Evolutionary conservation across 495 filamentous ascomycete species (phyloP).

Genomic region (Penicillium pulvis): DNA sequence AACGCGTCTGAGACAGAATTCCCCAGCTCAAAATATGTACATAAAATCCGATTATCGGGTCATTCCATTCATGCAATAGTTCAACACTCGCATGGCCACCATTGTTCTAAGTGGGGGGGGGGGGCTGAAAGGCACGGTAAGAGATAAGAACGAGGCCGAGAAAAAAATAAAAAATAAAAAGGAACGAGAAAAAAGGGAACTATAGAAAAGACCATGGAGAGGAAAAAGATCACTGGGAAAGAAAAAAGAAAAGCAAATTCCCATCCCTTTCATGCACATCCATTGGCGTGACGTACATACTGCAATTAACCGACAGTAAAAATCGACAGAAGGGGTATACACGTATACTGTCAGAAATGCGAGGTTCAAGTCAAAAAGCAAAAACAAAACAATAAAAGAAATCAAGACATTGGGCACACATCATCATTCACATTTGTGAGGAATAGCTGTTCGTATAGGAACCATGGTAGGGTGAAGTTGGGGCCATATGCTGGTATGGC

Average conservation of each 20-base stretch:
- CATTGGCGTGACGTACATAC: slow-evolving; percentile 16
- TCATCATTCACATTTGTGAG: slow-evolving; percentile 24
- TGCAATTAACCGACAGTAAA: slow-evolving; percentile 15
- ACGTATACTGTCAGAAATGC: slow-evolving; percentile 19
- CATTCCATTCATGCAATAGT: slow-evolving; percentile 22
- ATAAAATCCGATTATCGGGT: slow-evolving; percentile 7
- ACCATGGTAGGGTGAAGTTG: slow-evolving; percentile 18
- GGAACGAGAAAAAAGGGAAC: neutral
- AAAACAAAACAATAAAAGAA: slow-evolving; percentile 4
- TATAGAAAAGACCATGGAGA: neutral
- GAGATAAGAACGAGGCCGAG: neutral
- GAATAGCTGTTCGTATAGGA: slow-evolving; percentile 25
- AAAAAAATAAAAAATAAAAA: neutral
- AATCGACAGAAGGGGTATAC: slow-evolving; percentile 18
- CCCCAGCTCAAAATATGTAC: slow-evolving; percentile 20
- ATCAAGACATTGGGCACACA: slow-evolving; percentile 5
- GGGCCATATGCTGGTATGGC: slow-evolving; percentile 22
- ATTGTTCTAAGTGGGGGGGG: neutral
- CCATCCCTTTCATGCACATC: slow-evolving; percentile 23
- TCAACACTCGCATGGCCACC: neutral
- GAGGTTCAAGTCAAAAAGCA: neutral
- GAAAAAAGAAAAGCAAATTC: slow-evolving; percentile 11
- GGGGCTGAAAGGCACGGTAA: neutral
- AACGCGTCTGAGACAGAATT: slow-evolving; percentile 19
- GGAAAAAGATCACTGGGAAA: slow-evolving; percentile 9